Percentiles rank a stretch among this genome's conserved stretches.
Conservation (phyloP, 495 filamentous ascomycete genomes). For the Filosporella fistucella region DNA sequence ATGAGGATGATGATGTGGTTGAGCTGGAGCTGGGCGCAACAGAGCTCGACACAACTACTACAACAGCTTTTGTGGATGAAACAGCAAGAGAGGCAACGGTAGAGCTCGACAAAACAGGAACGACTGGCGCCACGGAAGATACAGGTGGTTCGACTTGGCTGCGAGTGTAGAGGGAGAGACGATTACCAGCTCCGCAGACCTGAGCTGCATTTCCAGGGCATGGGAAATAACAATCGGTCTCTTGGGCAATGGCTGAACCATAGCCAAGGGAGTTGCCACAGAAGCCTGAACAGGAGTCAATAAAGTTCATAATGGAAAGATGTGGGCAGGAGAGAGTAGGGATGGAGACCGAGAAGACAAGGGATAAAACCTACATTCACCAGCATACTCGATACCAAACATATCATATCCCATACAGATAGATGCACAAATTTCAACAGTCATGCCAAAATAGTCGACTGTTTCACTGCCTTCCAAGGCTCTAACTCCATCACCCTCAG, state of each 20-base stretch:
- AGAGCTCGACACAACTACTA: too few relatives aligned
- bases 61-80: not conserved
- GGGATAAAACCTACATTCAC: slow-evolving; percentile 16
- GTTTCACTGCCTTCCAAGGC: slow-evolving; percentile 16
- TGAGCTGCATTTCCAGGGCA: slow-evolving; percentile 51
- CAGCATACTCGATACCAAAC: slow-evolving; percentile 32
- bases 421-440: slow-evolving; percentile 28
- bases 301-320: too few relatives aligned
- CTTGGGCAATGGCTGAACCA: not conserved
- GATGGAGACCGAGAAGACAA: not conserved
- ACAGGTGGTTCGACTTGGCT: not conserved
- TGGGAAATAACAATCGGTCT: slow-evolving; percentile 42
- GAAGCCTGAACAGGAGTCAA: too few relatives aligned
- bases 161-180: slow-evolving; percentile 46
- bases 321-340: not conserved
- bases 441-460: slow-evolving; percentile 21
- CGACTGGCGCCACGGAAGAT: not conserved
- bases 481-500: slow-evolving; percentile 20
- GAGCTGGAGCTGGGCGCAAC: too few relatives aligned
- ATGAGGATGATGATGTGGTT: too few relatives aligned
- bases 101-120: not conserved
- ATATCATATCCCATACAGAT: slow-evolving; percentile 24
- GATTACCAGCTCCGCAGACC: slow-evolving; percentile 47
- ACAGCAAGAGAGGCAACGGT: not conserved
- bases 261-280: not conserved